Evolutionary conservation across 352 stramenopile genomes (phyloP), one percentile per base, ranked within the genome.

Genomic region (Hyaloperonospora brassicae): DNA sequence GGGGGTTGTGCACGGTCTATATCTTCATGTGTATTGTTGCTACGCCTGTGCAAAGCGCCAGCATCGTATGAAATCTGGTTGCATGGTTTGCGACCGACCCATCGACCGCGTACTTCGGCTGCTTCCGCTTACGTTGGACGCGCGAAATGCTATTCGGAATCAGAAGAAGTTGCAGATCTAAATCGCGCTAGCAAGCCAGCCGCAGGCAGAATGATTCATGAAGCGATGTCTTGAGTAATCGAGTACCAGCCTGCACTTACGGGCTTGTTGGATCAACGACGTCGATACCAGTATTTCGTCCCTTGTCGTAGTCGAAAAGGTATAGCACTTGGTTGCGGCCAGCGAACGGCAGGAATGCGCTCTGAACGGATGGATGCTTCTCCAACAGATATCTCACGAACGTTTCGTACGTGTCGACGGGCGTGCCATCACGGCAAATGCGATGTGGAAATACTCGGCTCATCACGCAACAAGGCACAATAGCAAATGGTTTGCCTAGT

Each of bases 401-500:
- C 21, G 82, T 64, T 12, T 90, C 76, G 62, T 96, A 93, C 7
- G 70, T 91, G 23, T 79, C 76, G 6, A 96, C 84, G 12, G 61
- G 57, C 21, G 64, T 85, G 17, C 76, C 79, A 56, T 88, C 73
- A 24, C 50, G 64, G 42, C 70, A 82, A 31, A 57, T 57, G 8
- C 79, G 84, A 45, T 84, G 52, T 0, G 87, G 89, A 69, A 98
- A 98, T 47, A 96, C 65, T 1, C 79, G 86, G 41, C 87, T 96
- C 79, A 98, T 98, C 27, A 98, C 93, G 57, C 95, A 98, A 52
- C 95, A 98, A 17, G 95, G 95, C 34, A 98, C 93, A 45, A 98
- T 83, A 5, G 95, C 91, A 71, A 98, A 98, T 0, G 93, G 87
- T 51, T 97, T 97, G 9, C 66, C 41, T 46, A 93, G 79, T 11